A percentile compares a stretch with the other conserved stretches of the same genome.
phyloP scores from a whole-genome alignment of 2,329 filamentous ascomycete species.

The Plenodomus biglobosus region DNA sequence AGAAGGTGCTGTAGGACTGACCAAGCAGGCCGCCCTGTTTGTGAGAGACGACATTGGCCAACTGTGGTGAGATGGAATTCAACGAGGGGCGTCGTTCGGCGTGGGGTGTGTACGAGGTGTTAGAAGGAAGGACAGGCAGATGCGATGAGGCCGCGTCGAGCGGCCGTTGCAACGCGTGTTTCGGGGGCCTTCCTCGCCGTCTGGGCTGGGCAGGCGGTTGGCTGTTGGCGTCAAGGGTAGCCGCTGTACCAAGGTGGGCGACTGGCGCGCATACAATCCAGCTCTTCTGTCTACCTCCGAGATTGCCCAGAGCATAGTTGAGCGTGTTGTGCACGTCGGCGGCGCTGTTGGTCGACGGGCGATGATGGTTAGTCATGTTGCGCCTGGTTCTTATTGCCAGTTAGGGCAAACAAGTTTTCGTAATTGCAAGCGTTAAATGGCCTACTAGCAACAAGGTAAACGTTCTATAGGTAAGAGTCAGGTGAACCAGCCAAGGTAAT shows the following conservation, averaged over 20 bases:
- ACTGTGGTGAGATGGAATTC: slow-evolving; percentile 40
- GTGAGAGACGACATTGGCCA: slow-evolving; percentile 30
- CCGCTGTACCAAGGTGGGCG: not conserved
- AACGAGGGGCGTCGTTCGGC: slow-evolving; percentile 14
- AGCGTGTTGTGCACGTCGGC: slow-evolving; percentile 16
- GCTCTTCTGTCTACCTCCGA: slow-evolving; percentile 34
- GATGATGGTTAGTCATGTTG: slow-evolving; percentile 15
- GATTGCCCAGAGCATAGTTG: slow-evolving; percentile 31
- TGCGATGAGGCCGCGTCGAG: too few relatives aligned
- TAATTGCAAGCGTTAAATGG: too few relatives aligned
- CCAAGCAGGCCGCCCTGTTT: slow-evolving; percentile 1
- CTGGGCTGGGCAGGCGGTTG: not conserved
- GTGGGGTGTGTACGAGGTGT: too few relatives aligned
- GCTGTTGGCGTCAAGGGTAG: not conserved
- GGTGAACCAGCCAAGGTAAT: too few relatives aligned
- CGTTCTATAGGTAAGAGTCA: too few relatives aligned
- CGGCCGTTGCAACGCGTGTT: slow-evolving; percentile 1
- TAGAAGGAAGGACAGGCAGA: too few relatives aligned
- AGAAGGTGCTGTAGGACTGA: too few relatives aligned
- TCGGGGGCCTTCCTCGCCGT: slow-evolving; percentile 15
- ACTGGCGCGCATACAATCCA: slow-evolving; percentile 28
- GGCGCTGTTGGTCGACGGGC: not conserved
- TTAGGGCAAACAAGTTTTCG: too few relatives aligned
- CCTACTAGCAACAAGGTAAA: too few relatives aligned
- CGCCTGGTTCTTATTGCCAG: too few relatives aligned